Percentiles rank a stretch among this genome's conserved stretches.
Conservation (phyloP, 768 basidiomycete species). For the Hydnum rufescens region DNA sequence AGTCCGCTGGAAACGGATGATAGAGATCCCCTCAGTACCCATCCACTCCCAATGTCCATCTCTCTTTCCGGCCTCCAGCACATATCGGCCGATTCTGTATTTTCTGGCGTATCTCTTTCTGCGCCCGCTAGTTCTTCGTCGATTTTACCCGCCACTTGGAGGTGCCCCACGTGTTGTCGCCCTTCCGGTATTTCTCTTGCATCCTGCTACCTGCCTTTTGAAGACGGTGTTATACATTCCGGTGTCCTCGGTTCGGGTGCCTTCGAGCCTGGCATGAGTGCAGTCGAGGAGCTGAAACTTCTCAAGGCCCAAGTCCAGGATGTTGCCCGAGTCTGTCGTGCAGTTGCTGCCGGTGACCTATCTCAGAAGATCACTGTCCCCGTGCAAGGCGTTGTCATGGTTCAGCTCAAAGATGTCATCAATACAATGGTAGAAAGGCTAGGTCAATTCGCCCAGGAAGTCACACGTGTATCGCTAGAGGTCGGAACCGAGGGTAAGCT, state of each 20-base stretch:
- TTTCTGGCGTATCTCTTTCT: not conserved
- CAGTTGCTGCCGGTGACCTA: conserved; percentile 55
- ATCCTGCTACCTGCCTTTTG: conserved; percentile 33
- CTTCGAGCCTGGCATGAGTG: conserved; percentile 40
- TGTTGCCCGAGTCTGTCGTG: conserved; percentile 62
- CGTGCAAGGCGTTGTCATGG: conserved; percentile 62
- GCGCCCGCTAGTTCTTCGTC: not conserved
- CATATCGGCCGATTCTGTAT: not conserved
- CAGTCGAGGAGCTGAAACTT: conserved; percentile 56
- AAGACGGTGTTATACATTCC: conserved; percentile 38
- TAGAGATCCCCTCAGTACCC: not conserved
- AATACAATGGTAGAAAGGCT: conserved; percentile 58
- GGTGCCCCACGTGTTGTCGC: conserved; percentile 31
- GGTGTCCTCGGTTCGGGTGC: conserved; percentile 14
- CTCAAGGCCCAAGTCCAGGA: conserved; percentile 74
- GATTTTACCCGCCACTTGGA: conserved; percentile 15
- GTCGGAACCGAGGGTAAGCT: conserved; percentile 82
- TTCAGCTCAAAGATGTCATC: conserved; percentile 61
- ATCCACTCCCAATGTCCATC: conserved; percentile 23
- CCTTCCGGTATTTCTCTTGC: conserved; percentile 13
- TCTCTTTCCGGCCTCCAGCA: conserved; percentile 31
- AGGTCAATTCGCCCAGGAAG: conserved; percentile 49
- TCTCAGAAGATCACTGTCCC: conserved; percentile 63
- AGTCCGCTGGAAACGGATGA: conserved; percentile 7
- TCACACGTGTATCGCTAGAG: conserved; percentile 67